A percentile compares a stretch with the other conserved stretches of the same genome.
phyloP scores from a whole-genome alignment of 331 rosid species.

The Arachis monticola region DNA sequence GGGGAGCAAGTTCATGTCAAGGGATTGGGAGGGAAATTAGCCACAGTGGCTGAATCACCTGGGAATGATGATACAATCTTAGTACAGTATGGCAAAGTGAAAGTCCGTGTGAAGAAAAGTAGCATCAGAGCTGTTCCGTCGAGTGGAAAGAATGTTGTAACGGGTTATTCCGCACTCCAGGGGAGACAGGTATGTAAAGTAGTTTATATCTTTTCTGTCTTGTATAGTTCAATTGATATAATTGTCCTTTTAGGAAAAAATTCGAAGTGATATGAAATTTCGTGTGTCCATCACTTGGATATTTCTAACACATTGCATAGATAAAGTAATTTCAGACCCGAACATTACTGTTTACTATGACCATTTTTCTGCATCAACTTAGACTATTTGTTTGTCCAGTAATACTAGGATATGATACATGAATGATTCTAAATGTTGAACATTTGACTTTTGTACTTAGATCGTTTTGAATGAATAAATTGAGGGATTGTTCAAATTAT shows the following conservation, averaged over 20 bases:
- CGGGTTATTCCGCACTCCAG: slow-evolving; percentile 48
- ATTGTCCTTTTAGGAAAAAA: slow-evolving; percentile 8
- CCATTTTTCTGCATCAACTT: neutral
- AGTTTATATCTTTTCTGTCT: neutral
- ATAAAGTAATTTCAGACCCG: slow-evolving; percentile 16
- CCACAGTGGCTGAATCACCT: slow-evolving; percentile 73
- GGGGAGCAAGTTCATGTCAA: slow-evolving; percentile 78
- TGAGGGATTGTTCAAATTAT: neutral
- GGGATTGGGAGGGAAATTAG: slow-evolving; percentile 77
- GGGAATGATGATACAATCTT: slow-evolving; percentile 68
- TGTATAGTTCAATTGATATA: slow-evolving; percentile 20
- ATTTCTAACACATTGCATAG: slow-evolving; percentile 4
- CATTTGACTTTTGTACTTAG: neutral
- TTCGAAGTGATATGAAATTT: neutral
- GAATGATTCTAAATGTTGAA: neutral
- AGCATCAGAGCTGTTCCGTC: slow-evolving; percentile 60
- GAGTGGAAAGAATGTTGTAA: slow-evolving; percentile 44
- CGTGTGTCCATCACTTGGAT: slow-evolving; percentile 8
- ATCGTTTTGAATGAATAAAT: neutral
- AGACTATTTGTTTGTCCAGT: slow-evolving; percentile 4
- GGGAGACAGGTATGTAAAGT: slow-evolving; percentile 64
- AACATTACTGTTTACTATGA: neutral
- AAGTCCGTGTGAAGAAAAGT: slow-evolving; percentile 82
- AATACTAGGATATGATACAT: neutral
- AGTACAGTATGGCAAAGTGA: slow-evolving; percentile 85